Conservation (phyloP, 2,329 filamentous ascomycete genomes). For the Apiospora aurea region DNA sequence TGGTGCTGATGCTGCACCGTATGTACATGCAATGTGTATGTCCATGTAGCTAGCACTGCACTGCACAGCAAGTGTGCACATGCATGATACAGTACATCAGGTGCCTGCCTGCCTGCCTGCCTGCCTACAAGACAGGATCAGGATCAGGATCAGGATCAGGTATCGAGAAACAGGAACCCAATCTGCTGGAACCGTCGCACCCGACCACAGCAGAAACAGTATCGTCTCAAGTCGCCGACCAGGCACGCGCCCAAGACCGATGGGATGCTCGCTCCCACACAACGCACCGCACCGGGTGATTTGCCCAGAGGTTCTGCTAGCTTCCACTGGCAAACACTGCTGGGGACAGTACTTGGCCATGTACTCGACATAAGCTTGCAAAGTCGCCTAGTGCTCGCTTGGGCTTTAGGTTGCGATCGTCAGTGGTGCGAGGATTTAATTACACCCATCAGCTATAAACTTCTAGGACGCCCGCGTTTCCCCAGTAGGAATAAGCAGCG, state of each 20-base stretch:
- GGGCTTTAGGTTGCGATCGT: constrained; percentile 18
- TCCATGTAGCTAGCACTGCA: constrained; percentile 19
- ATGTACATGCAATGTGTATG: constrained; percentile 12
- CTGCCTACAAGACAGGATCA: background rate
- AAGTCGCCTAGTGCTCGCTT: background rate
- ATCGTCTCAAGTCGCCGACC: constrained; percentile 10
- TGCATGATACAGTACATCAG: background rate
- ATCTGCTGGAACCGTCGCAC: constrained; percentile 21
- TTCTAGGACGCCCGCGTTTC: constrained; percentile 6
- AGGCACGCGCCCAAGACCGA: constrained; percentile 9
- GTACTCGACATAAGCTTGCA: background rate
- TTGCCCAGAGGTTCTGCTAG: constrained; percentile 1
- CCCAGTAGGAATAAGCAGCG: constrained; percentile 9
- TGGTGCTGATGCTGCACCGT: background rate
- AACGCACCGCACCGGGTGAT: background rate
- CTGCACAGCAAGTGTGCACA: constrained; percentile 5
- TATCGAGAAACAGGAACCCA: constrained; percentile 21
- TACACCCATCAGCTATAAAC: background rate
- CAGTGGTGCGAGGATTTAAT: constrained; percentile 8
- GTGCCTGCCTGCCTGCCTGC: background rate
- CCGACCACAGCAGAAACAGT: constrained; percentile 17
- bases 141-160: constrained; percentile 5
- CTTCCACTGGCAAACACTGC: background rate
- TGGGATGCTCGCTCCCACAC: background rate
- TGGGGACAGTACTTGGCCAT: background rate